Percentiles rank a stretch among this genome's conserved stretches.
These are phyloP conservation scores for Zoysia japonica DNA, from an alignment of 176 grass and related monocot genomes.

Conservation along the genomic window DNA sequence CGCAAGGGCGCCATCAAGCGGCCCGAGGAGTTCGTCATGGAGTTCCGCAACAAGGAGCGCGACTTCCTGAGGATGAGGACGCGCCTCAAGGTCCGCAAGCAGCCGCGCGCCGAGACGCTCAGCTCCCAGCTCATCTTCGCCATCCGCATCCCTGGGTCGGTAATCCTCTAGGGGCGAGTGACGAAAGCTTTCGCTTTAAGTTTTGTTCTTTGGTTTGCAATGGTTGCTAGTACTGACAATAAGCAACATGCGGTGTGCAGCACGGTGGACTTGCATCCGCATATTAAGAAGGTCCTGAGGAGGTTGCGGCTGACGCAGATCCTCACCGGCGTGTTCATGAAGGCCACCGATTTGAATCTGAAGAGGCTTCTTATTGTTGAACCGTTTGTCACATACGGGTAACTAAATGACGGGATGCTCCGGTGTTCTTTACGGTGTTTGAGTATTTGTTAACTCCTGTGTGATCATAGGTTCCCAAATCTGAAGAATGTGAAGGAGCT, in stretches of 20 bases:
- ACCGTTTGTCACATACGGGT: slow-evolving; percentile 84
- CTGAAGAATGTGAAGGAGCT: slow-evolving; percentile 92
- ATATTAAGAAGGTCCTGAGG: slow-evolving; percentile 62
- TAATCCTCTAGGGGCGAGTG: background rate
- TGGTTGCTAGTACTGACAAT: background rate
- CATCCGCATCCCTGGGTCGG: slow-evolving; percentile 84
- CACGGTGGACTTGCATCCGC: slow-evolving; percentile 68
- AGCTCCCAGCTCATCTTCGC: slow-evolving; percentile 74
- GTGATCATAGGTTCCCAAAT: slow-evolving; percentile 59
- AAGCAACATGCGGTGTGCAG: slow-evolving; percentile 40
- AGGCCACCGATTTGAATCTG: slow-evolving; percentile 61
- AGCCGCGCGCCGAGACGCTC: slow-evolving; percentile 38
- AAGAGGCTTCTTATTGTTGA: slow-evolving; percentile 79
- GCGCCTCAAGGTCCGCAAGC: slow-evolving; percentile 65
- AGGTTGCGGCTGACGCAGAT: slow-evolving; percentile 61
- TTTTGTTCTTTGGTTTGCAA: background rate
- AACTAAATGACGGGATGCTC: slow-evolving; percentile 26
- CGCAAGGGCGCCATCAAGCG: slow-evolving; percentile 61
- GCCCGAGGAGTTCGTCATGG: slow-evolving; percentile 84
- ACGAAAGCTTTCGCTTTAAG: background rate
- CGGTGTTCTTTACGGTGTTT: background rate
- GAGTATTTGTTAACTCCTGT: background rate
- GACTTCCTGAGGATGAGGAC: slow-evolving; percentile 69
- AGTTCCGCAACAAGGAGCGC: slow-evolving; percentile 84
- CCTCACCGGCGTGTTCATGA: slow-evolving; percentile 79